phyloP scores from a whole-genome alignment of 371 early-diverging fungal species.

The Scutellospora calospora region DNA sequence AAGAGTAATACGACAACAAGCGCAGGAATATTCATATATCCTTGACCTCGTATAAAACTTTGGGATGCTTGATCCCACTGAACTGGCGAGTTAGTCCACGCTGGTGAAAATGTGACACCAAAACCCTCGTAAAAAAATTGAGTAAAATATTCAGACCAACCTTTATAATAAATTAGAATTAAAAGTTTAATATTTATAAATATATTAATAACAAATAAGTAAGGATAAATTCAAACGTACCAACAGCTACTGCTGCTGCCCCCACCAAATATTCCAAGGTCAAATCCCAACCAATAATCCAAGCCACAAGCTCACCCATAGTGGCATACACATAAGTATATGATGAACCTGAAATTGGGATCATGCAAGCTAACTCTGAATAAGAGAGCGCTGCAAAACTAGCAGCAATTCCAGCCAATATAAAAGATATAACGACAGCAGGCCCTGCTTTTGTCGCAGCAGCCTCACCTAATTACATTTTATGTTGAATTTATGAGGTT shows the following conservation, averaged over 20 bases:
- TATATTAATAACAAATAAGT: background rate
- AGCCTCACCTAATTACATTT: conserved; percentile 66
- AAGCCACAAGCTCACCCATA: conserved; percentile 83
- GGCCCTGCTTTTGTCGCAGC: conserved; percentile 84
- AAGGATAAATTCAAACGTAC: background rate
- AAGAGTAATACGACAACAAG: conserved; percentile 69
- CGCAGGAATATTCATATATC: conserved; percentile 82
- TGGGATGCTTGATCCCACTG: too few relatives aligned
- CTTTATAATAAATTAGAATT: conserved; percentile 53
- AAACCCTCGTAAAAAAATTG: conserved; percentile 70
- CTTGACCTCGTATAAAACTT: too few relatives aligned
- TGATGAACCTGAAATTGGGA: conserved; percentile 86
- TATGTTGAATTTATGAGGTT: background rate
- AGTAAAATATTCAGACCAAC: conserved; percentile 86
- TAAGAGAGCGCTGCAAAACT: conserved; percentile 81
- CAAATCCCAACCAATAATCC: conserved; percentile 88
- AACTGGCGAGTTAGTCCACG: conserved; percentile 71
- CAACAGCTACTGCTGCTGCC: conserved; percentile 69
- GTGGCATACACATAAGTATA: conserved; percentile 88
- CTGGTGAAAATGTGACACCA: conserved; percentile 52
- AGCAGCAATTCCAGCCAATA: conserved; percentile 77
- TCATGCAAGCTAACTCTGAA: conserved; percentile 84
- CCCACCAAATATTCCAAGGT: conserved; percentile 87
- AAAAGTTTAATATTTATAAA: background rate
- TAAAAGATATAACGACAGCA: conserved; percentile 79